Conservation (phyloP, 768 basidiomycete species). For the Phlebiopsis flavidoalba region DNA sequence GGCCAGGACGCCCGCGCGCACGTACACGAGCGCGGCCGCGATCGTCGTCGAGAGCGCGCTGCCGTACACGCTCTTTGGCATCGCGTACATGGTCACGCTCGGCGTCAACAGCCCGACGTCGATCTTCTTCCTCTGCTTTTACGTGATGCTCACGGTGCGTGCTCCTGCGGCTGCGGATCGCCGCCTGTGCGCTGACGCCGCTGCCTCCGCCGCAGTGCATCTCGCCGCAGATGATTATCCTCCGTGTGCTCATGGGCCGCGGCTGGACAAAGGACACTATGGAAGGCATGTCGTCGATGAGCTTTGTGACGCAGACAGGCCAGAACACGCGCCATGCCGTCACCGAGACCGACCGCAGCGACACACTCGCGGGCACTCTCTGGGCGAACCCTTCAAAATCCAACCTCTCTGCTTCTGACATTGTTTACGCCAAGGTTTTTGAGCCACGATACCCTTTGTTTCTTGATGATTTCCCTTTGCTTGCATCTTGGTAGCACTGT, state of each 20-base stretch:
- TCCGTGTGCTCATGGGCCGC: constrained; percentile 26
- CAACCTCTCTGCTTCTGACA: neutral
- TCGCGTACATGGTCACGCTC: constrained; percentile 35
- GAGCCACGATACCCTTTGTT: neutral
- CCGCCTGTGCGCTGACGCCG: neutral
- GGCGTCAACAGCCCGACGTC: constrained; percentile 28
- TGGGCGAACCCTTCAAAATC: neutral
- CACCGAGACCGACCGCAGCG: neutral
- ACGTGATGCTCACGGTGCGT: neutral
- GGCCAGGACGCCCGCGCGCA: constrained; percentile 26
- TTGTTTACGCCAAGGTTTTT: neutral
- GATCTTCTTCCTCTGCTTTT: constrained; percentile 24
- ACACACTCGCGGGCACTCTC: neutral
- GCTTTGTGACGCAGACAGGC: neutral
- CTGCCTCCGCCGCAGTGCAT: constrained; percentile 25
- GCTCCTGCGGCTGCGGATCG: neutral
- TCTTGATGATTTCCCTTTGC: neutral
- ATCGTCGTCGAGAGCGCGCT: constrained; percentile 39
- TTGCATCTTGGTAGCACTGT: no score
- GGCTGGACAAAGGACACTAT: constrained; percentile 27
- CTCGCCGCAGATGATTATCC: constrained; percentile 28
- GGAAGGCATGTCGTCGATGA: neutral
- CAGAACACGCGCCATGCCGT: neutral
- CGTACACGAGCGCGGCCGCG: constrained; percentile 34
- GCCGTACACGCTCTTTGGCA: constrained; percentile 33